phyloP scores from a whole-genome alignment of 116 monocot species.

The Posidonia oceanica region DNA sequence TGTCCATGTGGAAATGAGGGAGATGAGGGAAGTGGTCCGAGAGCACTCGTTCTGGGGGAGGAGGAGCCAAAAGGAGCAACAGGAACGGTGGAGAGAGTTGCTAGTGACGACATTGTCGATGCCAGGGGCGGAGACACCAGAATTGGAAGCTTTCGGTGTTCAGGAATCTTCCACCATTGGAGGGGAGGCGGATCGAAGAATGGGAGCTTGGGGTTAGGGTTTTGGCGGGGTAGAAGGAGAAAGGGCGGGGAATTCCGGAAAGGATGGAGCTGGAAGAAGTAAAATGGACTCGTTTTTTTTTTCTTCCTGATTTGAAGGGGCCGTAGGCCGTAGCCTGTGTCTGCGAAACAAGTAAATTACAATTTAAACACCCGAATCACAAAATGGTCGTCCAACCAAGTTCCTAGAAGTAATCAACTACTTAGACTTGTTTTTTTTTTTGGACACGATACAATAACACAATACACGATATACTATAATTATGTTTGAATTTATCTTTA shows the following conservation, averaged over 20 bases:
- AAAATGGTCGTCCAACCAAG: too few relatives aligned
- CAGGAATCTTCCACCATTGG: background rate
- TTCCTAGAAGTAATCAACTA: too few relatives aligned
- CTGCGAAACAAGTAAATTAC: too few relatives aligned
- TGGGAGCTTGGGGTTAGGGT: background rate
- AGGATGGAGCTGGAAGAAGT: background rate
- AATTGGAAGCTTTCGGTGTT: background rate
- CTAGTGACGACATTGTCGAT: background rate
- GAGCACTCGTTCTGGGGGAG: background rate
- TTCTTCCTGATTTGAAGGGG: too few relatives aligned
- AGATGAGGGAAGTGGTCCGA: background rate
- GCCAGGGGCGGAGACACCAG: background rate
- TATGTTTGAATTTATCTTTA: too few relatives aligned
- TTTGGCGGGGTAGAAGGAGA: background rate
- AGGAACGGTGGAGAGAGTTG: background rate
- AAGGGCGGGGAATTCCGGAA: background rate
- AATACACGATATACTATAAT: too few relatives aligned
- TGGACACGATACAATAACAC: too few relatives aligned
- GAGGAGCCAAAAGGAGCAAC: background rate
- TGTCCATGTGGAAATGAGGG: background rate
- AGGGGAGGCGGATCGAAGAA: background rate
- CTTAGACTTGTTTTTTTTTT: too few relatives aligned
- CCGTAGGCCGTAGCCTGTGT: too few relatives aligned
- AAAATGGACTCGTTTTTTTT: too few relatives aligned
- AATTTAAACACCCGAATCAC: too few relatives aligned